These are phyloP conservation scores for Pichia sp. DNA, from an alignment of 1,139 yeast species.

Conservation along the genomic window DNA sequence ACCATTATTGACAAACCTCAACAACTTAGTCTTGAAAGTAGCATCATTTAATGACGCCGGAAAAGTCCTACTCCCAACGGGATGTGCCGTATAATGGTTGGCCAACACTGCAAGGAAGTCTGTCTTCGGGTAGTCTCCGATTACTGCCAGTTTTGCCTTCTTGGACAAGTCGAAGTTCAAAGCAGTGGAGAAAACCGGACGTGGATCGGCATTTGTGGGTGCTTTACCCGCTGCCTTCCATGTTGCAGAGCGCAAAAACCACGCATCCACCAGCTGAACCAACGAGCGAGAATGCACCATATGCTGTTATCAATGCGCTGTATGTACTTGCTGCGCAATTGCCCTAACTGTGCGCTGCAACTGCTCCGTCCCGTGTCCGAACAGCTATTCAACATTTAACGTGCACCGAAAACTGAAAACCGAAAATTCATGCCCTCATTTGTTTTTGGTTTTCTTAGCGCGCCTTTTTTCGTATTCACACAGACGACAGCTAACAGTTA, in stretches of 20 bases:
- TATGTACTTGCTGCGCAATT: too few species aligned
- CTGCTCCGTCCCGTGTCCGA: too few species aligned
- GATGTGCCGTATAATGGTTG: conserved; percentile 42
- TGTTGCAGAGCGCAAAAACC: not conserved
- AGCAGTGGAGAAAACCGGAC: conserved; percentile 20
- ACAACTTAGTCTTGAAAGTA: conserved; percentile 39
- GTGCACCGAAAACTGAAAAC: too few species aligned
- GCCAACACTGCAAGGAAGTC: conserved; percentile 37
- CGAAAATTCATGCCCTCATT: too few species aligned
- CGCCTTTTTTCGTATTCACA: too few species aligned
- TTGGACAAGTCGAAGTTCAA: conserved; percentile 25
- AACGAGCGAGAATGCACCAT: too few species aligned
- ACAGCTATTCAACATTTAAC: too few species aligned
- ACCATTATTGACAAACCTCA: conserved; percentile 61
- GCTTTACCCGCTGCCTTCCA: too few species aligned
- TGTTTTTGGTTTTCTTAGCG: too few species aligned
- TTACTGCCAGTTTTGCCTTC: conserved; percentile 42
- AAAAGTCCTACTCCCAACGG: conserved; percentile 47
- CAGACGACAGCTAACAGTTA: too few species aligned
- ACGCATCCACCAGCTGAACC: not conserved
- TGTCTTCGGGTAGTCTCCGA: conserved; percentile 39
- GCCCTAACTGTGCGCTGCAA: too few species aligned
- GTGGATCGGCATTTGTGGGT: conserved; percentile 1
- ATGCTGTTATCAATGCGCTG: not conserved
- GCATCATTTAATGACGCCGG: conserved; percentile 36